Evolutionary conservation across 2,329 filamentous ascomycete species (phyloP).

Genomic region (Massarina eburnea): DNA sequence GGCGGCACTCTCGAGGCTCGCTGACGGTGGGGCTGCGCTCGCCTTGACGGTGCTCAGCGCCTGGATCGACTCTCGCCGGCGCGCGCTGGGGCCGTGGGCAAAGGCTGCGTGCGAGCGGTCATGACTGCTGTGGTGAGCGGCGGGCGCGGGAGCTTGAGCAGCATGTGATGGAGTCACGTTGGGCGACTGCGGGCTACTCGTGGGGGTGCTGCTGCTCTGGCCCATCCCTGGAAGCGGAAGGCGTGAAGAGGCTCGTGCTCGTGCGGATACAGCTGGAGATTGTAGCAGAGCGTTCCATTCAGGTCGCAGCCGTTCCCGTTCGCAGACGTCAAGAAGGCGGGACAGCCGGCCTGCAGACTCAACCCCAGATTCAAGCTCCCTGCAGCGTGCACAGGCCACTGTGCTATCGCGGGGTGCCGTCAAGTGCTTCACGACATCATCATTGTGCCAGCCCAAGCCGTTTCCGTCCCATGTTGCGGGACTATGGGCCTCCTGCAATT

Average conservation of each 20-base stretch:
- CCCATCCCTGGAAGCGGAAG: too few species aligned
- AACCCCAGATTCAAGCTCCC: conserved; percentile 2
- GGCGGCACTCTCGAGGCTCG: conserved; percentile 41
- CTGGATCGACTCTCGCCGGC: conserved; percentile 45
- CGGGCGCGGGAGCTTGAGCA: not conserved
- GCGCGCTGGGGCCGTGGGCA: conserved; percentile 22
- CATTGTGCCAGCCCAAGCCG: too few species aligned
- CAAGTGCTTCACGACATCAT: not conserved
- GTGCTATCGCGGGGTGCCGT: conserved; percentile 6
- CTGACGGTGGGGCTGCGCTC: conserved; percentile 41
- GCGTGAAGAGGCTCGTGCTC: too few species aligned
- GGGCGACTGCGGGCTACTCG: conserved; percentile 22
- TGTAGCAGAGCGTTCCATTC: conserved; percentile 3
- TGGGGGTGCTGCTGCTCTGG: too few species aligned
- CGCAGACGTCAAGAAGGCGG: conserved; percentile 7
- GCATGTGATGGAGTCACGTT: conserved; percentile 26
- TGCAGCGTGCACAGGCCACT: conserved; percentile 14
- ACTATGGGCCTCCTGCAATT: too few species aligned
- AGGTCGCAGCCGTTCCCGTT: conserved; percentile 9
- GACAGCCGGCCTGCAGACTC: not conserved
- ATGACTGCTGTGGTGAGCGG: conserved; percentile 4
- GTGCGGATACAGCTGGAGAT: not conserved
- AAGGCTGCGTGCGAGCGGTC: conserved; percentile 34
- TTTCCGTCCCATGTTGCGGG: too few species aligned
- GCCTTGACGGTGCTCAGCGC: conserved; percentile 41